Percentiles rank a stretch among this genome's conserved stretches.
These are phyloP conservation scores for Paecilomyces sp. DNA, from an alignment of 2,329 filamentous ascomycete genomes.

Conservation along the genomic window DNA sequence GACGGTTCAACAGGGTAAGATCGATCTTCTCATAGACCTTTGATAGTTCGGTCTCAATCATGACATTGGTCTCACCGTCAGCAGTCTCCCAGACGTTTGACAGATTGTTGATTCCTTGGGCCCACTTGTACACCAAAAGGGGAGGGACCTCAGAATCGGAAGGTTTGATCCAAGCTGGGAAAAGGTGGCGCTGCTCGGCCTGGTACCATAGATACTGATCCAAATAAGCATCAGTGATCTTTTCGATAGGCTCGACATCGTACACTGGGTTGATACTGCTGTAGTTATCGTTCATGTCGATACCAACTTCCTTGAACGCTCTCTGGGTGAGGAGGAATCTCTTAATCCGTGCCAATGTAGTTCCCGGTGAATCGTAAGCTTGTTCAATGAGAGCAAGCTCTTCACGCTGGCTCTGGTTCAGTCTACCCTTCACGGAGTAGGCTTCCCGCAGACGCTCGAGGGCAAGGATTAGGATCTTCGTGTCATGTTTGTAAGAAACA, in stretches of 20 bases:
- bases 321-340: constrained; percentile 93
- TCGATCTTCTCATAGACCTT: constrained; percentile 99
- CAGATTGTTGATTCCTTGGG: constrained; percentile 97
- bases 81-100: constrained; percentile 90
- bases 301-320: constrained; percentile 98
- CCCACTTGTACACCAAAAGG: constrained; percentile 95
- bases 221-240: constrained; percentile 97
- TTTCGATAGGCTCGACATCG: constrained; percentile 97
- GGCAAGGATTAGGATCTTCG: constrained; percentile 94
- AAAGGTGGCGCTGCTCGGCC: constrained; percentile 91
- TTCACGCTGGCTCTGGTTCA: constrained; percentile 96
- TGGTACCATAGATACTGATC: constrained; percentile 99
- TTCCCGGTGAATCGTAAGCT: constrained; percentile 95
- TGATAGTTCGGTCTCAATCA: constrained; percentile 97
- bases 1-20: constrained; percentile 85
- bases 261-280: constrained; percentile 98
- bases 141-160: constrained; percentile 97
- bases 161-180: constrained; percentile 98
- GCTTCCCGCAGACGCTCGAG: constrained; percentile 88
- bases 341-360: constrained; percentile 92
- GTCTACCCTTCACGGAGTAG: constrained; percentile 92
- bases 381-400: constrained; percentile 96
- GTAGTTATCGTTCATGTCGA: constrained; percentile 99
- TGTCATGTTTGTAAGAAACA: constrained; percentile 99
- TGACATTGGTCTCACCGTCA: constrained; percentile 94